These are phyloP conservation scores for Mrakia gelida DNA, from an alignment of 768 basidiomycete genomes.

Conservation along the genomic window DNA sequence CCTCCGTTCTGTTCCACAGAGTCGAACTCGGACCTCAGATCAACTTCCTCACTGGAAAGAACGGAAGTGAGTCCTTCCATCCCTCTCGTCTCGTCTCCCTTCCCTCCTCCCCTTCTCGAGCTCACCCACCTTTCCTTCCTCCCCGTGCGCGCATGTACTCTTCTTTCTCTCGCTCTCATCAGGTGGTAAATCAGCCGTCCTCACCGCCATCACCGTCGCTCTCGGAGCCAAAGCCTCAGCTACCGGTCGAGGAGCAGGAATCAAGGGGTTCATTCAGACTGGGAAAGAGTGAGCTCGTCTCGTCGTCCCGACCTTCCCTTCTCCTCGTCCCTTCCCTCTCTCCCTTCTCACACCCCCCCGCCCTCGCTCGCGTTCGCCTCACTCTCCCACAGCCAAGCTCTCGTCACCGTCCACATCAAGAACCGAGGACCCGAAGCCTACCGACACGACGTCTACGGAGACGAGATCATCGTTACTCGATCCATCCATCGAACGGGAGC, in stretches of 20 bases:
- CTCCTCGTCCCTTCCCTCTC: neutral
- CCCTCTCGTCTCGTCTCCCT: neutral
- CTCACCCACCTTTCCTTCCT: neutral
- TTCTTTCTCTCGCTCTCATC: neutral
- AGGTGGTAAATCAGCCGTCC: constrained; percentile 94
- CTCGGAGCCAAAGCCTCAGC: constrained; percentile 88
- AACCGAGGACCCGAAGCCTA: constrained; percentile 90
- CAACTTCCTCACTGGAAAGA: constrained; percentile 95
- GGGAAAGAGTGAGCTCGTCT: constrained; percentile 66
- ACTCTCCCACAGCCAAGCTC: constrained; percentile 53
- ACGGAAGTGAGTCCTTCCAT: constrained; percentile 66
- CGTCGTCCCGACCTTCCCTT: neutral
- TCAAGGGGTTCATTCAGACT: constrained; percentile 80
- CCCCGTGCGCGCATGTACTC: neutral
- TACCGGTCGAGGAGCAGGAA: constrained; percentile 79
- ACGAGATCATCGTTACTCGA: constrained; percentile 77
- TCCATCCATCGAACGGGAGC: constrained; percentile 69
- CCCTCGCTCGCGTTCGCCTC: neutral
- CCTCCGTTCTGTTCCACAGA: constrained; percentile 39
- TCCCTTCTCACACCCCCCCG: neutral
- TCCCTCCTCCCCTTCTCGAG: neutral
- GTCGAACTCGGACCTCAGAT: constrained; percentile 88
- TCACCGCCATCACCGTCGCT: constrained; percentile 87
- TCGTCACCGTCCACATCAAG: constrained; percentile 75
- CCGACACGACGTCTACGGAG: constrained; percentile 76